These are phyloP conservation scores for Cladobotryum protrusum DNA, from an alignment of 2,329 filamentous ascomycete species.

Conservation along the genomic window DNA sequence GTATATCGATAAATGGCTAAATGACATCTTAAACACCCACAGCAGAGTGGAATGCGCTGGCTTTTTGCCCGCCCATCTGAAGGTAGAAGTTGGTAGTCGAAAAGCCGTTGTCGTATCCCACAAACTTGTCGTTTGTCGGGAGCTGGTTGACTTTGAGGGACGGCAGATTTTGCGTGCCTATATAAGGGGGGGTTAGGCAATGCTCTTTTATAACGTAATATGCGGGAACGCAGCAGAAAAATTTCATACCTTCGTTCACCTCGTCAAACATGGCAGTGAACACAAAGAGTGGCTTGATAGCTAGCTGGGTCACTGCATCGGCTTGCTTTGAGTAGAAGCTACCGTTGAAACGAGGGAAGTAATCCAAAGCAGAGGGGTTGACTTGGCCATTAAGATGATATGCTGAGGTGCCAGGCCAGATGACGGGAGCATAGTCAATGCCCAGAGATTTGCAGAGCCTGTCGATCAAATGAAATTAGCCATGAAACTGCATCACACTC, in stretches of 20 bases:
- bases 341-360: constrained; percentile 7
- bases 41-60: constrained; percentile 5
- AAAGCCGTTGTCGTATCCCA: constrained; percentile 5
- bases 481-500: background rate
- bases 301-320: constrained; percentile 6
- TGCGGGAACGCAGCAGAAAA: too few relatives aligned
- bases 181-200: background rate
- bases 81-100: constrained; percentile 7
- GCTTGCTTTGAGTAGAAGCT: constrained; percentile 4
- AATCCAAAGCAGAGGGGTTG: constrained; percentile 8
- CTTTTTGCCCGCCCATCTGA: constrained; percentile 3
- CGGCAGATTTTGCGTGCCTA: constrained; percentile 7
- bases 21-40: background rate
- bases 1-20: too few relatives aligned
- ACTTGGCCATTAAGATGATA: constrained; percentile 6
- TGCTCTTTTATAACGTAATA: too few relatives aligned
- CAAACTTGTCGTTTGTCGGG: constrained; percentile 7
- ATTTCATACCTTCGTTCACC: constrained; percentile 4
- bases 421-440: constrained; percentile 7
- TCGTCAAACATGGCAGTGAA: constrained; percentile 11
- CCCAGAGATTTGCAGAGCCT: constrained; percentile 6
- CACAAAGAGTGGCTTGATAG: constrained; percentile 6
- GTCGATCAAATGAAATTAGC: background rate
- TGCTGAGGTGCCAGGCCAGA: constrained; percentile 6
- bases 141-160: constrained; percentile 6